Conservation (phyloP, 164 flowering plant species). For the Liriodendron chinense region DNA sequence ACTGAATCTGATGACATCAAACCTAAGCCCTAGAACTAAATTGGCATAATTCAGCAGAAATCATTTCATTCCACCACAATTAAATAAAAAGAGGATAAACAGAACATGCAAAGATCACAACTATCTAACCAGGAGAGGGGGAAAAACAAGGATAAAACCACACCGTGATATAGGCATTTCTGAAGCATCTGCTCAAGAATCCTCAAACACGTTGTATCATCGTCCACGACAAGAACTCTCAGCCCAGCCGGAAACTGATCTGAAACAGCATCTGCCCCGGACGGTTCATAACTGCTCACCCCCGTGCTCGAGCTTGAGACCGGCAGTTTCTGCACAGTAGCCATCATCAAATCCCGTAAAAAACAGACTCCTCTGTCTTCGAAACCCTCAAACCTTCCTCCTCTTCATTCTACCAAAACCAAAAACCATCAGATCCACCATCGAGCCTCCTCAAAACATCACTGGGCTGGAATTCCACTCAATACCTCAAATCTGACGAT, state of each 20-base stretch:
- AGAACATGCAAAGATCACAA: not conserved
- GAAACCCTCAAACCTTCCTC: conserved; percentile 3
- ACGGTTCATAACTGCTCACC: conserved; percentile 21
- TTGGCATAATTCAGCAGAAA: not conserved
- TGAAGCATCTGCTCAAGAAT: conserved; percentile 73
- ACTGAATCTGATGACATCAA: not conserved
- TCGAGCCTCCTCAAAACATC: not conserved
- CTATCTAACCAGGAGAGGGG: not conserved
- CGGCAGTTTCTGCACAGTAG: conserved; percentile 33
- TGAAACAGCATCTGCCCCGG: conserved; percentile 24
- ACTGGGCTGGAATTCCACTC: not conserved
- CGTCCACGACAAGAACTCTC: conserved; percentile 83
- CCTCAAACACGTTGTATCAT: conserved; percentile 53
- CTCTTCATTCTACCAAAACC: not conserved
- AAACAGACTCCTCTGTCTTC: not conserved
- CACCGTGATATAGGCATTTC: conserved; percentile 65
- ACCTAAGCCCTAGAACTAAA: not conserved
- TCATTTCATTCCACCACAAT: not conserved
- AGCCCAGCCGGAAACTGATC: conserved; percentile 75
- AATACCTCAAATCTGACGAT: not conserved
- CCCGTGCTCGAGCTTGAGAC: conserved; percentile 24
- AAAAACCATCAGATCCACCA: conserved; percentile 2
- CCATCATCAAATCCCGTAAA: conserved; percentile 19
- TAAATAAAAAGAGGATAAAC: too few relatives aligned
- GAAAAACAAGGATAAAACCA: not conserved